phyloP scores from a whole-genome alignment of 1,284 basidiomycete species.

The Ceratobasidium sp. region DNA sequence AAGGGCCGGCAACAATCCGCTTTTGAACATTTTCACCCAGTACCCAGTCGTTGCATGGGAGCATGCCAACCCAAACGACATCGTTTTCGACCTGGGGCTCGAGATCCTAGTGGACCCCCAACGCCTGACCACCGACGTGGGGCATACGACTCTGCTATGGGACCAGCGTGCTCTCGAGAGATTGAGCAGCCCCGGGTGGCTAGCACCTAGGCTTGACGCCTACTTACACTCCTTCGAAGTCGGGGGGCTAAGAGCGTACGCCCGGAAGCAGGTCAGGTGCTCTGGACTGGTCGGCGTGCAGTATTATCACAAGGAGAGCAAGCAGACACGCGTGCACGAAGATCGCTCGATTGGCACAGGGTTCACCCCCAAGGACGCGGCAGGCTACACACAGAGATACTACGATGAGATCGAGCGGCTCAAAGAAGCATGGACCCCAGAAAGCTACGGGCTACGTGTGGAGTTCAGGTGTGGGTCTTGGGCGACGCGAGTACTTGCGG shows the following conservation, averaged over 20 bases:
- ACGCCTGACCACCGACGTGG: neutral
- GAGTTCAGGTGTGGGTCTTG: conserved; percentile 1
- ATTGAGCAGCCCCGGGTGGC: neutral
- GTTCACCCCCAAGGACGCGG: conserved; percentile 1
- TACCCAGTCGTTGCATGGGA: conserved; percentile 15
- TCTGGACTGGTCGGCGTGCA: neutral
- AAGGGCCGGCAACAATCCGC: neutral
- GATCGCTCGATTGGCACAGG: conserved; percentile 9
- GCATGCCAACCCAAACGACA: conserved; percentile 9
- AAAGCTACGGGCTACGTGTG: neutral
- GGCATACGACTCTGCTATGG: conserved; percentile 9
- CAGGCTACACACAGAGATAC: neutral
- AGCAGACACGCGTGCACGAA: neutral
- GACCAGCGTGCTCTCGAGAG: neutral
- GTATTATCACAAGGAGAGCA: conserved; percentile 13
- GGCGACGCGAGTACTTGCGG: neutral
- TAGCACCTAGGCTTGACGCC: neutral
- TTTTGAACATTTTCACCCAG: neutral
- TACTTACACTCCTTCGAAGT: conserved; percentile 22
- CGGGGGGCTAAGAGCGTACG: neutral
- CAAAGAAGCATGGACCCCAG: neutral
- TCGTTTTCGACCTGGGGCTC: conserved; percentile 1
- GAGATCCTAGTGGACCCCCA: neutral
- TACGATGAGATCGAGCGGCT: neutral
- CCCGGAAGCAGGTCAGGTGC: neutral